Evolutionary conservation across 2,329 filamentous ascomycete species (phyloP), one percentile per base, ranked within the genome.

Genomic region (Sporothrix dimorphospora): DNA sequence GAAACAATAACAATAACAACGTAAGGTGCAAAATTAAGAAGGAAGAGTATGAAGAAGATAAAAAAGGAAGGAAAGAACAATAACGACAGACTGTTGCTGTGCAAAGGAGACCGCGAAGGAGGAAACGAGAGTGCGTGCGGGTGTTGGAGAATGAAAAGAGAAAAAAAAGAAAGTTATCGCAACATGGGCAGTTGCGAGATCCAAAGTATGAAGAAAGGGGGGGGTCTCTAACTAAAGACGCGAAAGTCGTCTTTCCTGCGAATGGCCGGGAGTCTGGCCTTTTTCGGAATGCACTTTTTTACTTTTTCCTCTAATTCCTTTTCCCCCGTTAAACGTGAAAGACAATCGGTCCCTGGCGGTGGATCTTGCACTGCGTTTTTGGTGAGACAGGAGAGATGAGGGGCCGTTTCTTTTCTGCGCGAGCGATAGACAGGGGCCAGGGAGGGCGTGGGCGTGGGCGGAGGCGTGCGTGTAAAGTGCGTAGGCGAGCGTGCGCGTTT

Each of bases 371-470:
- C 68, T 69, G 66, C 49, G 47, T 53, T 51, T 71, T 71, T 69
- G 63, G 71, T 69, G 65, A 69, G 71, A 72, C 71, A 72, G 66
- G 71, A 72, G 70, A 61, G 40, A 61, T 53, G 61, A 59, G 71
- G 67, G 67, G 49, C 67, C 38, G 49, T 57, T 55, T 57, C 38
- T 42, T 51, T 68, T 51, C 47, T 53, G 53, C 16, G 34, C n/a
- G 57, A 63, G 57, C 24, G 68, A 61, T 49, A n/a, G 55, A 49
- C 40, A 70, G 53, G 57, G 69, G 69, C 34, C n/a, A 68, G 66
- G 24, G 53, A 45, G 30, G 24, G 61, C 38, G 38, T n/a, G 45
- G 16, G 55, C 16, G 53, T 27, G 14, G 61, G 27, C 19, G 19
- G n/a, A 38, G 38, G 59, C 4, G 38, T 63, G 57, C 38, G n/a